Evolutionary conservation across 495 filamentous ascomycete genomes (phyloP), one percentile per base, ranked within the genome.

Genomic region (Aspergillus hancockii): DNA sequence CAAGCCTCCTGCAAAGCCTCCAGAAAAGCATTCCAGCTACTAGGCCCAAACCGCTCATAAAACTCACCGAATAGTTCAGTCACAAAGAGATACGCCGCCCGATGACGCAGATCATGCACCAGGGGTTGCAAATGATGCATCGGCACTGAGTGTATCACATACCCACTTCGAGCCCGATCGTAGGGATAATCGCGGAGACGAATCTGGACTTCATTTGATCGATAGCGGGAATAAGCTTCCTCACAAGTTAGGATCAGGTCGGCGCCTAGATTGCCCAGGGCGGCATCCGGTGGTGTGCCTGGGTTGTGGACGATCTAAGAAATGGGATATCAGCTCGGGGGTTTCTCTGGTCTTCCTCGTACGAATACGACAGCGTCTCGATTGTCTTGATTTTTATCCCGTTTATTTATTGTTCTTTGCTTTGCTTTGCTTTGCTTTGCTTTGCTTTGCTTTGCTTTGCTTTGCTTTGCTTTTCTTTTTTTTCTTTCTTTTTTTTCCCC

Each of bases 161-260:
- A 64, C 1, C 62, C 62, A 25, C 49, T 53, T 13, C 47, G 49
- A 2, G 23, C 8, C 3, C 62, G 62, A 22, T 57, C 43, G 31
- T 55, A 49, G n/a, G 50, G 58, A 1, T 55, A 47, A 6, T 52
- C 31, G 12, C 7, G 43, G 0, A 61, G 51, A 34, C 58, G 53
- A 13, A 36, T 40, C 55, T 64, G 62, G 16, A 64, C 62, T 46
- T 64, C 62, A 14, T 28, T 14, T n/a, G 54, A 52, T 22, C 51
- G 45, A 38, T 52, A 64, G 9, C 62, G 62, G 6, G 43, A 8
- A 49, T 61, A 61, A 1, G 62, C 45, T 47, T 64, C 62, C 25
- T 64, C 62, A 40, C 62, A 60, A 18, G 60, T 46, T 10, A 64
- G 38, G 55, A 57, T 56, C 45, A 64, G 23, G 10, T 64, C 62